Evolutionary conservation across 1,284 basidiomycete species (phyloP).

Genomic region (Apiotrichum porosum): DNA sequence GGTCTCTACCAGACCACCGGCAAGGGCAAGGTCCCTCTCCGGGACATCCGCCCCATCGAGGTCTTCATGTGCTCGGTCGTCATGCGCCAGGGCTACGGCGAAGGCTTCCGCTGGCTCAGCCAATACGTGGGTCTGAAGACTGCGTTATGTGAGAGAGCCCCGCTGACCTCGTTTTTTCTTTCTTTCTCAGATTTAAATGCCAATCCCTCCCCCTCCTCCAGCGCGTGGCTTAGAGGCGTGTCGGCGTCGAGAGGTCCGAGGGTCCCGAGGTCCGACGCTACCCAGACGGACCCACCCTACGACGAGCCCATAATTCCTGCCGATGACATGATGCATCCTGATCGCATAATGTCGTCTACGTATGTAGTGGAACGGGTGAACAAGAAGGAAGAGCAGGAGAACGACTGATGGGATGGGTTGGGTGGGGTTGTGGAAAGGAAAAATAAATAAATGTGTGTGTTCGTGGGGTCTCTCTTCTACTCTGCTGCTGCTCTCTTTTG

Average conservation of each 20-base stretch:
- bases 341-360: neutral
- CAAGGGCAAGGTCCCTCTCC: constrained; percentile 97
- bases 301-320: constrained; percentile 3
- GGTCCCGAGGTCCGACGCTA: no score
- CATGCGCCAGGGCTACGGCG: constrained; percentile 97
- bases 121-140: constrained; percentile 91
- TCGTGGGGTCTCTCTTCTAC: neutral
- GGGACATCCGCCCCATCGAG: constrained; percentile 96
- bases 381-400: neutral
- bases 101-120: constrained; percentile 97
- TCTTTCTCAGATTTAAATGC: constrained; percentile 4
- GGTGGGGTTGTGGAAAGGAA: no score
- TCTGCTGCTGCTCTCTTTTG: neutral
- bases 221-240: neutral
- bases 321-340: constrained; percentile 10
- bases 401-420: no score
- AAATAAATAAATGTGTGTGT: no score
- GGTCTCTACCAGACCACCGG: constrained; percentile 98
- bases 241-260: no score
- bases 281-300: no score
- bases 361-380: neutral
- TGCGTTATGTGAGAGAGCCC: no score
- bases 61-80: constrained; percentile 99
- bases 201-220: neutral
- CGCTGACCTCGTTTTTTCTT: no score